Base-by-base conservation (phyloP, 2,329 filamentous ascomycete genomes). In the Aulographum hederae region DNA sequence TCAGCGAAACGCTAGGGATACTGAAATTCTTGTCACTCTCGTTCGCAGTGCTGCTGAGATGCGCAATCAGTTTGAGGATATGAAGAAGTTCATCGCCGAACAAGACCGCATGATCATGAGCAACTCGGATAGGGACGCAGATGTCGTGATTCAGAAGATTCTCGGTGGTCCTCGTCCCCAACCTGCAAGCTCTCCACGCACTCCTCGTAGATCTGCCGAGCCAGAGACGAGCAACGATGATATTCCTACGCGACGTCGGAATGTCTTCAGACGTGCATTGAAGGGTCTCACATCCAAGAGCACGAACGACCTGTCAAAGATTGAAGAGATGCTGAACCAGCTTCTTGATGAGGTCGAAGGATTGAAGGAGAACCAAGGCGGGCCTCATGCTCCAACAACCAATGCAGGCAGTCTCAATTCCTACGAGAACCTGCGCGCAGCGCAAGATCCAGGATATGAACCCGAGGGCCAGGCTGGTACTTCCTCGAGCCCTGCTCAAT, bases 11-110 rank as follows among this genome's bases (percentile, higher is more conserved):
- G 89, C 89, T 28, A 72, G 89, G 28, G 89, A 98, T 46, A 95
- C 89, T 0, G 89, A 98, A 54, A 94, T 98, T 34, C 63, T 98
- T 13, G 81, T 94, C 29, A 86, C 89, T 1, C 69, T 98, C 19
- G 89, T 98, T 38, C 77, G 86, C 37, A 85, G 84, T 33, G 86
- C 89, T 3, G 77, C 89, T 10, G 89, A 98, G 55, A 95, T 95
- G 85, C 81, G 86, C 40, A 91, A 80, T 43, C 91, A 82, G 1
- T 92, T 95, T 48, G 81, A 92, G 41, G 85, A 93, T 44, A 79
- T 98, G 66, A 94, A 89, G 61, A 78, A 76, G 40, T 77, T 92
- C 46, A 78, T 98, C 38, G 77, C 78, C 31, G 78, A 91, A 41
- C 86, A 91, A 37, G 86, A 94, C 46, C 80, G 81, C 36, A 69